phyloP scores from a whole-genome alignment of 1,284 basidiomycete genomes.

The Boletellus dicymbophilus region DNA sequence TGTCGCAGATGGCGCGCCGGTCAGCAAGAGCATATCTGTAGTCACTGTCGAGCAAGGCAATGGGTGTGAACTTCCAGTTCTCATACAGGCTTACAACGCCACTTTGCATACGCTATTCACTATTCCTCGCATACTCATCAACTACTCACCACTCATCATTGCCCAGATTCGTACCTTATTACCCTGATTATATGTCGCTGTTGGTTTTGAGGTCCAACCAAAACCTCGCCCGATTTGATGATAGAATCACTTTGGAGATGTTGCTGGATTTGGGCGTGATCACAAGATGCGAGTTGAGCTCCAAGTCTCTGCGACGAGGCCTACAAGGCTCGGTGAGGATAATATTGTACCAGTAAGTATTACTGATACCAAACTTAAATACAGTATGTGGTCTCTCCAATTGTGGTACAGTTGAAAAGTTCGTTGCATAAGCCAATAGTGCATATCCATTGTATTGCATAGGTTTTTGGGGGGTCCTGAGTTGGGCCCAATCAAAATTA shows the following conservation, averaged over 20 bases:
- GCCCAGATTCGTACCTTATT: constrained; percentile 29
- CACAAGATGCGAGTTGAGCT: neutral
- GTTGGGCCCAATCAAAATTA: too few relatives aligned
- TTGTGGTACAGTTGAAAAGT: too few relatives aligned
- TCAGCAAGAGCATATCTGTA: constrained; percentile 41
- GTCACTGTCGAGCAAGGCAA: neutral
- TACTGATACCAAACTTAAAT: too few relatives aligned
- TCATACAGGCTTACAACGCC: constrained; percentile 4
- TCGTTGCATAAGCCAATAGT: too few relatives aligned
- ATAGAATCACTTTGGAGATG: neutral
- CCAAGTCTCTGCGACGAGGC: too few relatives aligned
- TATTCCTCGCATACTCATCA: constrained; percentile 20
- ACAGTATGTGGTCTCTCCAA: too few relatives aligned
- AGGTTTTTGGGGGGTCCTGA: too few relatives aligned
- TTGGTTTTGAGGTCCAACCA: neutral
- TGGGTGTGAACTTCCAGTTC: constrained; percentile 1
- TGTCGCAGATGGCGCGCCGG: constrained; percentile 38
- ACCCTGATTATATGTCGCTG: constrained; percentile 24
- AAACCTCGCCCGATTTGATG: neutral
- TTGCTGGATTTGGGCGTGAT: neutral
- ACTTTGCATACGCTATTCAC: constrained; percentile 22
- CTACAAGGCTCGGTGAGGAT: too few relatives aligned
- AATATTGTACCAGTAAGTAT: too few relatives aligned
- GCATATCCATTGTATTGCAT: too few relatives aligned
- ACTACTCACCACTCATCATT: constrained; percentile 33